Evolutionary conservation across 2,329 filamentous ascomycete species (phyloP).

Genomic region (Keithomyces neogunnii): DNA sequence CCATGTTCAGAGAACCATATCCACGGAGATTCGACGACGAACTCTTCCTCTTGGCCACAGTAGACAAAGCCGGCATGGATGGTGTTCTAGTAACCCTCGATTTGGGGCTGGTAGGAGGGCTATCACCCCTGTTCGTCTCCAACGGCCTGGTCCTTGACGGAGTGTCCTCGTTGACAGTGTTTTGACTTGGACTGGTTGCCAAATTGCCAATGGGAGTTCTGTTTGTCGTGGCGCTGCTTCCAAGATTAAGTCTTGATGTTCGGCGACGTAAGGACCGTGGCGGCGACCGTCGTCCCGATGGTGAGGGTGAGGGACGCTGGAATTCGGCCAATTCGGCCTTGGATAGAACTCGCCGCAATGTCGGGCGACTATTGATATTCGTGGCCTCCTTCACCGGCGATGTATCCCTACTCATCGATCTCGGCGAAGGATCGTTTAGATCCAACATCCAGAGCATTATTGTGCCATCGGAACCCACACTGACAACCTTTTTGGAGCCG

Average conservation of each 20-base stretch:
- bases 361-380: constrained; percentile 54
- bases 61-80: constrained; percentile 43
- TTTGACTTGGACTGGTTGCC: constrained; percentile 31
- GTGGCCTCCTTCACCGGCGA: constrained; percentile 45
- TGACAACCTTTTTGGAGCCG: constrained; percentile 53
- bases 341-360: constrained; percentile 77
- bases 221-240: constrained; percentile 19
- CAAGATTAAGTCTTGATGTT: constrained; percentile 42
- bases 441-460: constrained; percentile 71
- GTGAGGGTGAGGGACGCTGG: constrained; percentile 39
- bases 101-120: constrained; percentile 43
- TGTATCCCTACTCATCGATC: constrained; percentile 39
- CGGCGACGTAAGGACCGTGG: constrained; percentile 45
- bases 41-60: constrained; percentile 36
- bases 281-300: constrained; percentile 43
- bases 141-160: constrained; percentile 41
- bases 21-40: constrained; percentile 37
- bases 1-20: constrained; percentile 50
- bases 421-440: constrained; percentile 33
- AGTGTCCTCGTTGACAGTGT: constrained; percentile 34
- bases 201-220: constrained; percentile 31
- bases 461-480: constrained; percentile 70
- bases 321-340: constrained; percentile 82
- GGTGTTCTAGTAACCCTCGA: constrained; percentile 38
- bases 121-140: constrained; percentile 33